Percentiles rank a stretch among this genome's conserved stretches.
phyloP scores from a whole-genome alignment of 306 rosid genomes.

The Prunus persica region DNA sequence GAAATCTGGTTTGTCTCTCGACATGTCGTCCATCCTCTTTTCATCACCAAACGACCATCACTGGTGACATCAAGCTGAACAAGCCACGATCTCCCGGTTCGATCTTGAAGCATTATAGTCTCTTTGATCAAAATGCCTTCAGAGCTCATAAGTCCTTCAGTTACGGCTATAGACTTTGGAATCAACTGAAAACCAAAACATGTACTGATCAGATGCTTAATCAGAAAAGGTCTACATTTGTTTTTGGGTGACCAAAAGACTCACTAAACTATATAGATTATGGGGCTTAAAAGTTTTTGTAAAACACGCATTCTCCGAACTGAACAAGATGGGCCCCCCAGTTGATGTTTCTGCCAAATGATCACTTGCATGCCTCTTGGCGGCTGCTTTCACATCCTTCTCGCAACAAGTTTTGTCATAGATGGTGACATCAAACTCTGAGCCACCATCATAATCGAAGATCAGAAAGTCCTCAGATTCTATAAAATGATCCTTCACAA shows the following conservation, averaged over 20 bases:
- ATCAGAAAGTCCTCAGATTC: constrained; percentile 8
- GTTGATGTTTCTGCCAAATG: neutral
- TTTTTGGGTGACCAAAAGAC: neutral
- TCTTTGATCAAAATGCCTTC: neutral
- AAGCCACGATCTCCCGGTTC: neutral
- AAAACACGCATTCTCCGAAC: neutral
- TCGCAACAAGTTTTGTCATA: constrained; percentile 12
- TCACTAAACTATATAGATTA: neutral
- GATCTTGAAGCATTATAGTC: neutral
- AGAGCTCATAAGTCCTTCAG: neutral
- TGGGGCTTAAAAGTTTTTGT: neutral
- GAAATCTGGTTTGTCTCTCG: neutral
- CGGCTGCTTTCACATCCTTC: neutral
- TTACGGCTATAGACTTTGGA: neutral
- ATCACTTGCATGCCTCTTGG: neutral
- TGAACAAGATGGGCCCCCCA: neutral
- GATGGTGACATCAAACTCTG: constrained; percentile 6
- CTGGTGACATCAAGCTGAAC: neutral
- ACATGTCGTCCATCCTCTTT: neutral
- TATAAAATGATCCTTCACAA: constrained; percentile 11
- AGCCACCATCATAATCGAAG: neutral
- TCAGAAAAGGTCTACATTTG: neutral
- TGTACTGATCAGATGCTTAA: too few relatives aligned
- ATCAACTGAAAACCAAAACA: neutral
- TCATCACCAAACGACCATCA: neutral